Base-by-base conservation (phyloP, 441 rosid genomes). In the Raphanus hybrid region DNA sequence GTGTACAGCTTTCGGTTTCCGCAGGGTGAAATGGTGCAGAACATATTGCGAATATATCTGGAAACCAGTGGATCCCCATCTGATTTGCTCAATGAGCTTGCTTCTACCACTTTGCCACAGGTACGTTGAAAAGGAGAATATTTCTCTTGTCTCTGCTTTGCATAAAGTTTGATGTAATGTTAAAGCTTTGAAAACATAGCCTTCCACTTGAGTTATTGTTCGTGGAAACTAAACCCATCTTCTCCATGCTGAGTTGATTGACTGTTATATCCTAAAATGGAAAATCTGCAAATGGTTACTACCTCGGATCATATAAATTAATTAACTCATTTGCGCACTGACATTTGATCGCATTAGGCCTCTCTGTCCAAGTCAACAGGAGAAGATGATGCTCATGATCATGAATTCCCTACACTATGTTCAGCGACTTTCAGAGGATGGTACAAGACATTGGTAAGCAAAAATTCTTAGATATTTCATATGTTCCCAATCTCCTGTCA, bases 11-110 rank as follows among this genome's bases (percentile, higher is more conserved):
- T 78, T 63, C 72, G 77, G 59, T 73, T 41, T 73, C 55, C 23
- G 72, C 91, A 93, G 98, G 97, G 91, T 82, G 94, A 91, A 74
- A 75, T 82, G 67, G 81, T 93, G 29, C 97, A 86, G 69, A 90
- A 82, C 84, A 85, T 91, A 61, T 73, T 93, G 84, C 86, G 75
- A 66, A 88, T 87, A 71, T 91, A 85, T 84, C 80, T 93, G 85
- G 92, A 86, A 83, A 77, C 86, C 69, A 84, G 85, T 74, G 89
- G 84, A 59, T 87, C 90, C 61, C 86, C 91, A 70, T 80, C 84
- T 48, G 87, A 89, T 78, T 84, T 89, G 85, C 83, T 93, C 11
- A 77, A 87, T 80, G 91, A 93, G 63, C 88, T 93, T 78, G 90
- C 97, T 29, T 86, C 90, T 85, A 81, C 83, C 58, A 72, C 87